Conservation (phyloP, 108 stramenopile species). For the Phaeodactylum tricornutum region DNA sequence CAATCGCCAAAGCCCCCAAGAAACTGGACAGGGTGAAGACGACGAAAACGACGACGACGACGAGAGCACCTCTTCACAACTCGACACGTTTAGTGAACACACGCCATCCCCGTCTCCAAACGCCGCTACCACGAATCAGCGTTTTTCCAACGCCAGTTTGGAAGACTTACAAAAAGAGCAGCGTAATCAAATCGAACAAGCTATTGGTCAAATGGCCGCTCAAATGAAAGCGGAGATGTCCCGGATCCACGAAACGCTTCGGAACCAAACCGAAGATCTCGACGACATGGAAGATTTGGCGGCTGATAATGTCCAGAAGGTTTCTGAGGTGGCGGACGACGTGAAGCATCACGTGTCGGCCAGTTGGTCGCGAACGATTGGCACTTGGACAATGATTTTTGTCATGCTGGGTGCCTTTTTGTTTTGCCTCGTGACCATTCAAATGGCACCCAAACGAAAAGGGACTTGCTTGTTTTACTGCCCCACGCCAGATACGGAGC, state of each 20-base stretch:
- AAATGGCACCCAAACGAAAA: constrained; percentile 26
- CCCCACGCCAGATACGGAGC: constrained; percentile 1
- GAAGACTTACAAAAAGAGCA: constrained; percentile 61
- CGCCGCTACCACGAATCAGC: no score
- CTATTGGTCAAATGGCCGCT: constrained; percentile 48
- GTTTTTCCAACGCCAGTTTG: no score
- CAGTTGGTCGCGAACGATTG: constrained; percentile 4
- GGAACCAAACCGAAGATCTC: constrained; percentile 39
- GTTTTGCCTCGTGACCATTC: constrained; percentile 19
- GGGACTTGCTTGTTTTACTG: constrained; percentile 8
- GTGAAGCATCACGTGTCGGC: constrained; percentile 34
- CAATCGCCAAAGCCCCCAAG: no score
- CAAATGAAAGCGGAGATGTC: constrained; percentile 60
- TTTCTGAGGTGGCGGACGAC: constrained; percentile 36
- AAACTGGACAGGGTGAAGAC: no score
- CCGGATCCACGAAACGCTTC: constrained; percentile 46
- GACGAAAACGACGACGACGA: no score
- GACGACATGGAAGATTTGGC: constrained; percentile 59
- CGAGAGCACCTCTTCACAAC: no score
- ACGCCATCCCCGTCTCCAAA: no score
- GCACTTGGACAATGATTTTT: constrained; percentile 19
- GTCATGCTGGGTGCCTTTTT: constrained; percentile 16
- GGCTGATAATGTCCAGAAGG: constrained; percentile 46
- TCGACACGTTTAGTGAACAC: no score
- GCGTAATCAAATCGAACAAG: constrained; percentile 68